A percentile compares a stretch with the other conserved stretches of the same genome.
These are phyloP conservation scores for Apostasia ramifera DNA, from an alignment of 106 monocot species.

Conservation along the genomic window DNA sequence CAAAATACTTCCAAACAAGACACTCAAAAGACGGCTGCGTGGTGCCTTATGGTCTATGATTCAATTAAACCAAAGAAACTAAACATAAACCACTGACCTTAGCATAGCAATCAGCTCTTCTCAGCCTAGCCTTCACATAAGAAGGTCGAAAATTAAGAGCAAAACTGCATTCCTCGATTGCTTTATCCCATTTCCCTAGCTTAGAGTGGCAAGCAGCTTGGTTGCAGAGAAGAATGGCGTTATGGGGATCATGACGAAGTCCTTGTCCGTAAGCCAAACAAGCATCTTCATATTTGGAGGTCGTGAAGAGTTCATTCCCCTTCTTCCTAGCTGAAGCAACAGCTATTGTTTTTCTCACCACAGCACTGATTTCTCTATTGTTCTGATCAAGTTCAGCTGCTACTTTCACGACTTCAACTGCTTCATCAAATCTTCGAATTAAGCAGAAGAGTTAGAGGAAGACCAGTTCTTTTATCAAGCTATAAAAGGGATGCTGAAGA, in stretches of 20 bases:
- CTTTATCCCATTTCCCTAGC: conserved; percentile 51
- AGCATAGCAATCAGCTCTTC: conserved; percentile 73
- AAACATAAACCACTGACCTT: conserved; percentile 33
- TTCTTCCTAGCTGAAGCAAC: conserved; percentile 33
- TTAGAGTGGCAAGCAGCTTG: conserved; percentile 52
- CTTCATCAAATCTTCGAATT: conserved; percentile 61
- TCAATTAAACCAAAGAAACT: neutral
- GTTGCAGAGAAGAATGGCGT: conserved; percentile 74
- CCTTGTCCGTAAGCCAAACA: conserved; percentile 59
- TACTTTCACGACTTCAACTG: conserved; percentile 26
- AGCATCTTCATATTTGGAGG: conserved; percentile 53
- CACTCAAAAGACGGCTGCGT: too few relatives aligned
- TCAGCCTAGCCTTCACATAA: conserved; percentile 58
- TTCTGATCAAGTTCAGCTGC: conserved; percentile 39
- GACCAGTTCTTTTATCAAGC: neutral
- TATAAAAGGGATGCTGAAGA: neutral
- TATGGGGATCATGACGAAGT: conserved; percentile 43
- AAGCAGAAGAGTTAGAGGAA: neutral
- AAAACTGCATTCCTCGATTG: conserved; percentile 51
- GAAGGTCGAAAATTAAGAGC: conserved; percentile 52
- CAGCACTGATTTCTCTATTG: conserved; percentile 29
- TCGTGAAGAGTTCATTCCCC: conserved; percentile 71
- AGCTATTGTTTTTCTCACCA: conserved; percentile 19
- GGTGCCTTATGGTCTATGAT: too few relatives aligned
- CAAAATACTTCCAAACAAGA: too few relatives aligned